phyloP scores from a whole-genome alignment of 1,284 basidiomycete species.

The Pisolithus thermaeus region DNA sequence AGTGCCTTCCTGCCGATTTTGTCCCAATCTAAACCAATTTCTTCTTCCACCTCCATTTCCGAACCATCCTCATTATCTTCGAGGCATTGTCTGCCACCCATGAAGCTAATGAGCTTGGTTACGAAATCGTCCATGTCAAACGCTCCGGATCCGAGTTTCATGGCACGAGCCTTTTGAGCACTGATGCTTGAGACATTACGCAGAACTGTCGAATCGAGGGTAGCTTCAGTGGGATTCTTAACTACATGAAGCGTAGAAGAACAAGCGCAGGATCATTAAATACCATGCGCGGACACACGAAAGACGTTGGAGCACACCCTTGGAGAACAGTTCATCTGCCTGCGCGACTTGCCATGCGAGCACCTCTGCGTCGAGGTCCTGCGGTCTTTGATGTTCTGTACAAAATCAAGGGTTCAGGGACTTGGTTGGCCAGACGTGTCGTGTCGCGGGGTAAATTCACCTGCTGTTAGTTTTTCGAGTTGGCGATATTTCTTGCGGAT shows the following conservation, averaged over 20 bases:
- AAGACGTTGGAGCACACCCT: slow-evolving; percentile 38
- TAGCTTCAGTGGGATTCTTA: slow-evolving; percentile 73
- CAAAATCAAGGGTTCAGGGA: not conserved
- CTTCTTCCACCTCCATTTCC: slow-evolving; percentile 39
- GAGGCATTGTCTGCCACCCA: slow-evolving; percentile 56
- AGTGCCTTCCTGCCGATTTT: slow-evolving; percentile 68
- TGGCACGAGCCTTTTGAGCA: slow-evolving; percentile 76
- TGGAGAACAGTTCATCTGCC: slow-evolving; percentile 55
- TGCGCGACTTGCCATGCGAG: slow-evolving; percentile 48
- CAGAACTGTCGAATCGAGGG: slow-evolving; percentile 71
- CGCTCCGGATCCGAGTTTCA: slow-evolving; percentile 75
- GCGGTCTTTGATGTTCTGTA: slow-evolving; percentile 37
- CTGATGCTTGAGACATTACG: slow-evolving; percentile 63
- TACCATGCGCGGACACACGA: not conserved
- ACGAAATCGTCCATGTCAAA: slow-evolving; percentile 86
- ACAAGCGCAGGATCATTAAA: not conserved
- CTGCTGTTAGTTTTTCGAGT: slow-evolving; percentile 58
- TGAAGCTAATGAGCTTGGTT: slow-evolving; percentile 59
- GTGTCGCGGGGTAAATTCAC: slow-evolving; percentile 29
- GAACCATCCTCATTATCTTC: slow-evolving; percentile 47
- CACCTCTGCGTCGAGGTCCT: slow-evolving; percentile 51
- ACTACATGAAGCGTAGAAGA: slow-evolving; percentile 39
- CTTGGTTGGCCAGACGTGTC: not conserved
- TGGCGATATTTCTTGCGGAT: slow-evolving; percentile 66
- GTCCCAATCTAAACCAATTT: slow-evolving; percentile 58